Percentiles rank a stretch among this genome's conserved stretches.
These are phyloP conservation scores for Gaeumannomyces sp. DNA, from an alignment of 2,329 filamentous ascomycete species.

Conservation along the genomic window DNA sequence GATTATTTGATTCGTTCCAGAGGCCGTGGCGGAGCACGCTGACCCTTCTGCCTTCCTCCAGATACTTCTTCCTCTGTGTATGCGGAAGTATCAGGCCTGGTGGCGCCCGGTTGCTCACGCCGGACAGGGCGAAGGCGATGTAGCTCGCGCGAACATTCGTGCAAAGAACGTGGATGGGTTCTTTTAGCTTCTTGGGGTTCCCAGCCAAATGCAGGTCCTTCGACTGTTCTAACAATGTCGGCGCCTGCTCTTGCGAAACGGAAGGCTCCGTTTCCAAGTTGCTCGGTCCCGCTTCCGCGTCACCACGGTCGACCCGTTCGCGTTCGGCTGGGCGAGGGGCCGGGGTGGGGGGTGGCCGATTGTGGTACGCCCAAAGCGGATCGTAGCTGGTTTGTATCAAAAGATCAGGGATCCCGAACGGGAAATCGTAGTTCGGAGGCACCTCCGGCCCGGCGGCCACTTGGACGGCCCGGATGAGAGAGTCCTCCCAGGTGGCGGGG, in stretches of 20 bases:
- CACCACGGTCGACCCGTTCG: background rate
- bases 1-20: background rate
- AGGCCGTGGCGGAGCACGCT: background rate
- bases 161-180: background rate
- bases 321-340: background rate
- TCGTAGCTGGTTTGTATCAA: slow-evolving; percentile 5
- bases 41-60: slow-evolving; percentile 3
- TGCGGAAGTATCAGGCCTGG: background rate
- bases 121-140: slow-evolving; percentile 15
- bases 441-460: slow-evolving; percentile 2
- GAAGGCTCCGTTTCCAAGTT: background rate
- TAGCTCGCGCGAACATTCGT: slow-evolving; percentile 9
- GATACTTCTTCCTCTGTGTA: background rate
- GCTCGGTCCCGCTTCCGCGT: background rate
- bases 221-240: background rate
- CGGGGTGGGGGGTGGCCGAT: background rate
- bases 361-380: background rate
- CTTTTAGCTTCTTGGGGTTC: background rate
- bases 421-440: slow-evolving; percentile 8
- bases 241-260: background rate
- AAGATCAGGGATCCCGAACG: slow-evolving; percentile 7
- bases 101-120: slow-evolving; percentile 1
- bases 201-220: background rate
- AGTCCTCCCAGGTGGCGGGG: slow-evolving; percentile 1
- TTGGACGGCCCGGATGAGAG: slow-evolving; percentile 3